Conservation (phyloP, 805 yeast genomes). For the Pichia manshurica region DNA sequence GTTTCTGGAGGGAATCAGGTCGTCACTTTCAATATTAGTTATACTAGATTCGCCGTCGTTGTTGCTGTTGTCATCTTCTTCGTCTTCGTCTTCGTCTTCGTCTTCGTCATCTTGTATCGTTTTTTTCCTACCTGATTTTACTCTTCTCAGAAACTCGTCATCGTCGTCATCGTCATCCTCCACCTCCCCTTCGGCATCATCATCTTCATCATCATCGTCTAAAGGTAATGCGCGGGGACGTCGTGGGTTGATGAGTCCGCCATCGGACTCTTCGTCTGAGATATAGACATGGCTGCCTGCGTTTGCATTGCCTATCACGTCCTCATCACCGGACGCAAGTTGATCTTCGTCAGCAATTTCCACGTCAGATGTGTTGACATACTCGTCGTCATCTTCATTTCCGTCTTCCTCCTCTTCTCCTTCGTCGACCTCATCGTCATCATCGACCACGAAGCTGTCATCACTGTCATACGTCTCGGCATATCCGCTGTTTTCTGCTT, state of each 20-base stretch:
- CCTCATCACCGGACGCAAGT: slow-evolving; percentile 13
- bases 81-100: slow-evolving; percentile 5
- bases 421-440: too few relatives aligned
- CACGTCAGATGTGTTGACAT: slow-evolving; percentile 8
- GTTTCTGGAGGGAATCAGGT: background rate
- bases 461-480: slow-evolving; percentile 12
- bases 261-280: background rate
- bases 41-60: background rate
- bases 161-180: slow-evolving; percentile 6
- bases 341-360: slow-evolving; percentile 8
- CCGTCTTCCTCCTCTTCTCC: slow-evolving; percentile 7
- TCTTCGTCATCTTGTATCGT: slow-evolving; percentile 2
- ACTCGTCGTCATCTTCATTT: slow-evolving; percentile 2
- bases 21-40: too few relatives aligned
- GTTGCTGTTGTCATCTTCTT: slow-evolving; percentile 1
- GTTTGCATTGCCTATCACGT: slow-evolving; percentile 2
- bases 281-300: background rate
- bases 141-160: background rate
- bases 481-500: slow-evolving; percentile 1
- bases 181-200: background rate
- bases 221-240: background rate
- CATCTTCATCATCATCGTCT: slow-evolving; percentile 1
- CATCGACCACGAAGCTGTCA: slow-evolving; percentile 16
- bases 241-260: background rate
- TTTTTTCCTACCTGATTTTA: background rate